A percentile compares a stretch with the other conserved stretches of the same genome.
phyloP scores from a whole-genome alignment of 768 basidiomycete species.

The Rhodotorula toruloides region DNA sequence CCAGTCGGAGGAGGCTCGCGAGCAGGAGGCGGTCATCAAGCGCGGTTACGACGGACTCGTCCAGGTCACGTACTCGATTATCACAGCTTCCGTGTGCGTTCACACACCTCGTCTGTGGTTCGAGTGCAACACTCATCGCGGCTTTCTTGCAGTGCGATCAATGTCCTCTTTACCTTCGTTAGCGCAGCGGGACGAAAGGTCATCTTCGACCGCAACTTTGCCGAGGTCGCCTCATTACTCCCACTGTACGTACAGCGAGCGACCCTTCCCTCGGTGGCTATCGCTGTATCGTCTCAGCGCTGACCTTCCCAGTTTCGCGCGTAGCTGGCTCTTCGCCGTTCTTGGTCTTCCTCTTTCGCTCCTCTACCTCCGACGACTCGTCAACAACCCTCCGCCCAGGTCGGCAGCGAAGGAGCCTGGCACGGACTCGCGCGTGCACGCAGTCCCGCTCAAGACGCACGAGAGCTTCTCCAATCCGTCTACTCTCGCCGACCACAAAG shows the following conservation, averaged over 20 bases:
- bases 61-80: neutral
- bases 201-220: constrained; percentile 3
- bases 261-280: constrained; percentile 3
- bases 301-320: neutral
- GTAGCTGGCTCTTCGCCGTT: constrained; percentile 13
- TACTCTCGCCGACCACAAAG: too few species aligned
- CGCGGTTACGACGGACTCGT: constrained; percentile 7
- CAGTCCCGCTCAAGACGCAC: too few species aligned
- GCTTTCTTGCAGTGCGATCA: constrained; percentile 5
- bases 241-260: constrained; percentile 1
- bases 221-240: constrained; percentile 9
- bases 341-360: constrained; percentile 15
- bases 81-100: neutral
- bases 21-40: constrained; percentile 14
- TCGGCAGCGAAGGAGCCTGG: neutral
- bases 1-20: constrained; percentile 2
- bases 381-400: neutral
- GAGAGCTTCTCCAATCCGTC: too few species aligned
- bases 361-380: constrained; percentile 14
- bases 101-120: neutral
- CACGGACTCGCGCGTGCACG: too few species aligned
- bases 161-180: constrained; percentile 20
- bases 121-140: neutral
- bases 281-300: neutral
- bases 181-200: neutral